Evolutionary conservation across 208 protist species (phyloP), one percentile per base, ranked within the genome.

Genomic region (Leishmania arabica): DNA sequence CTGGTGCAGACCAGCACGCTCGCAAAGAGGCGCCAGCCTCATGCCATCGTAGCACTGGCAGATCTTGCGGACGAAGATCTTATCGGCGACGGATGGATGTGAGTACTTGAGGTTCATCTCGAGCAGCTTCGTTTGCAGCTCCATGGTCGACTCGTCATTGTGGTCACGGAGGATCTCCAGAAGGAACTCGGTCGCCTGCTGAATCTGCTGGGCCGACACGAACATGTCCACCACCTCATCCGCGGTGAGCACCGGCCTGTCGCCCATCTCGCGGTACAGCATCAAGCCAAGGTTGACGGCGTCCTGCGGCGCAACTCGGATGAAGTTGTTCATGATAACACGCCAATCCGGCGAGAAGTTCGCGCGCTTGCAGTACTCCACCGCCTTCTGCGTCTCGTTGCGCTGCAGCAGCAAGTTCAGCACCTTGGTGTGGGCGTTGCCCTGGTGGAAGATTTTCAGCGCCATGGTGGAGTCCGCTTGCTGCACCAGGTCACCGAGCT

Each of bases 41-140:
- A 91, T 87, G 54, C 91, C 89, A 90, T 99, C 99, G 90, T 99
- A 99, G 91, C 99, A 96, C 40, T 92, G 95, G 91, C 99, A 99
- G 78, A 99, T 95, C 74, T 97, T 95, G 76, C 99, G 95, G 13
- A 90, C 95, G 86, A 99, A 96, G 69, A 99, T 99, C 77, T 99
- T 98, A 86, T 99, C 99, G 7, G 99, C 98, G 11, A 99, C 98
- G 78, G 98, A 96, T 60, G 99, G 98, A 34, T 96, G 93, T 24
- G 97, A 99, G 78, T 97, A 95, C 85, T 99, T 96, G n/a, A 99
- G 88, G 88, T 99, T 99, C 81, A 99, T 99, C 91, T 99, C 99
- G 15, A 99, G 92, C 58, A 99, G 92, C 79, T 99, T 99, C 15
- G 99, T 99, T 92, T 99, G 99, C 9, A 99, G 93, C 49, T 96